Evolutionary conservation across 805 yeast genomes (phyloP).

Genomic region (Groenewaldozyma salmanticensis): DNA sequence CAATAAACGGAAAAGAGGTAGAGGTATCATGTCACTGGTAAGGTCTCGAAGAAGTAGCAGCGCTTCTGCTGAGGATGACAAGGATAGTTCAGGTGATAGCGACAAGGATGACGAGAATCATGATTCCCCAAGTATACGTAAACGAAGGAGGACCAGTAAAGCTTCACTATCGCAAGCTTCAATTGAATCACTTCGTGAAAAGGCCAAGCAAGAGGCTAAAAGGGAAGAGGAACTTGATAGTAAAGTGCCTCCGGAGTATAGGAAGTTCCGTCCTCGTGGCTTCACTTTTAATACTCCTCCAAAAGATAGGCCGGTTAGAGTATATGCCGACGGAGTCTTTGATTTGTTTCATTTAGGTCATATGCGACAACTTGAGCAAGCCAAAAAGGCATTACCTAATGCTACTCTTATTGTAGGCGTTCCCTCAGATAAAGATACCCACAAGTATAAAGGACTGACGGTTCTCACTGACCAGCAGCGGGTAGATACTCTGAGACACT

Average conservation of each 20-base stretch:
- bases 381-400: conserved; percentile 82
- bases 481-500: conserved; percentile 82
- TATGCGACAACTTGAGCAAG: conserved; percentile 95
- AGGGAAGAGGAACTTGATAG: conserved; percentile 54
- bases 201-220: conserved; percentile 19
- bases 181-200: not conserved
- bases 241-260: conserved; percentile 55
- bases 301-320: conserved; percentile 70
- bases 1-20: not conserved
- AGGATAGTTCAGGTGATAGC: not conserved
- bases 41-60: not conserved
- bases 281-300: conserved; percentile 77
- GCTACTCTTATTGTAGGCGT: conserved; percentile 83
- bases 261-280: conserved; percentile 75
- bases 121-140: not conserved
- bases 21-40: not conserved
- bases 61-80: conserved; percentile 7
- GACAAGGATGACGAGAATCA: not conserved
- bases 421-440: conserved; percentile 85
- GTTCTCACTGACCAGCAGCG: conserved; percentile 84
- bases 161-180: not conserved
- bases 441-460: conserved; percentile 85
- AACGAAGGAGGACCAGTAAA: not conserved
- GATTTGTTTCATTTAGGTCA: conserved; percentile 95
- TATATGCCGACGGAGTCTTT: conserved; percentile 98